Conservation (phyloP, 1,284 basidiomycete genomes). For the Peniophora sp. region DNA sequence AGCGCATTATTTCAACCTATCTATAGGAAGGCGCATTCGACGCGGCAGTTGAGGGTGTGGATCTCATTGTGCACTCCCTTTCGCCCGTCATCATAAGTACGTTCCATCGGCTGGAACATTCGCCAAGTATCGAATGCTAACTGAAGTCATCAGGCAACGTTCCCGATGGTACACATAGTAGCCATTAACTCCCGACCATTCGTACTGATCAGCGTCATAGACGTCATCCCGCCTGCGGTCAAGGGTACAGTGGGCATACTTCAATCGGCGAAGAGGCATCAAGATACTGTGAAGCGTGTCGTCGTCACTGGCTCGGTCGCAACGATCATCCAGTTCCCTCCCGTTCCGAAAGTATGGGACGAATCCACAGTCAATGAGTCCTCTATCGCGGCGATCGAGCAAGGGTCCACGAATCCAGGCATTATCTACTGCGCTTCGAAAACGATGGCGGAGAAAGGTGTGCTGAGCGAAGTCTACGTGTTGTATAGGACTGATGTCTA, state of each 20-base stretch:
- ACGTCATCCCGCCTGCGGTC: neutral
- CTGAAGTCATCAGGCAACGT: slow-evolving; percentile 20
- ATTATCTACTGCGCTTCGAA: neutral
- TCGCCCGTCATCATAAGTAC: slow-evolving; percentile 26
- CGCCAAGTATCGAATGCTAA: neutral
- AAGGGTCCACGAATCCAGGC: neutral
- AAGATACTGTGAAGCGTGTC: neutral
- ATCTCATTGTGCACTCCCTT: slow-evolving; percentile 37
- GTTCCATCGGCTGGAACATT: neutral
- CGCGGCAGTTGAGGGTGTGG: slow-evolving; percentile 32
- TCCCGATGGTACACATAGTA: slow-evolving; percentile 23
- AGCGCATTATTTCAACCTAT: neutral
- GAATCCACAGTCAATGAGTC: neutral
- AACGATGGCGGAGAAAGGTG: slow-evolving; percentile 1
- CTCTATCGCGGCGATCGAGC: neutral
- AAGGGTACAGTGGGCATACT: neutral
- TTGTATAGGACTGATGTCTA: no score
- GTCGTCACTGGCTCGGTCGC: neutral
- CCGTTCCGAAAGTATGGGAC: neutral
- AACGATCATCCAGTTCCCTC: neutral
- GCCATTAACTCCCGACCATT: neutral
- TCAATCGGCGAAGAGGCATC: neutral
- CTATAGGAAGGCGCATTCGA: slow-evolving; percentile 26
- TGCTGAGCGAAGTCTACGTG: no score
- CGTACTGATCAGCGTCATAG: neutral